Conservation (phyloP, 306 rosid genomes). For the Betula pendula region DNA sequence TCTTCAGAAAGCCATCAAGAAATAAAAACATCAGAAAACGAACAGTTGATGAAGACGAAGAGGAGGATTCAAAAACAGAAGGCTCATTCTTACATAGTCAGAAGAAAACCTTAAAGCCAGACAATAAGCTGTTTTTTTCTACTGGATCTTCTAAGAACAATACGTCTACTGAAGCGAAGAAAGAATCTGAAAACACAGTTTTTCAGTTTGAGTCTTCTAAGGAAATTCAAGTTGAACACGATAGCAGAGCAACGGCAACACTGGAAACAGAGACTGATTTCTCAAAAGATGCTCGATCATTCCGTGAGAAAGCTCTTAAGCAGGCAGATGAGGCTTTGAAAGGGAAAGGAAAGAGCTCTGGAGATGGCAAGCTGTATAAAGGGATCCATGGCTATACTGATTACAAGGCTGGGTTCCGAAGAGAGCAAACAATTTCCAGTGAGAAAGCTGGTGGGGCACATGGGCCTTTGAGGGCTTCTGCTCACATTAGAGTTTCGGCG, state of each 20-base stretch:
- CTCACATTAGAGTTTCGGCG: constrained; percentile 80
- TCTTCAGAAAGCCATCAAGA: constrained; percentile 44
- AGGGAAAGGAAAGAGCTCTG: constrained; percentile 45
- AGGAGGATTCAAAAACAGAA: constrained; percentile 37
- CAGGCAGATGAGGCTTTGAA: constrained; percentile 61
- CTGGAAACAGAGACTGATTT: constrained; percentile 84
- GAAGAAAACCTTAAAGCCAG: constrained; percentile 36
- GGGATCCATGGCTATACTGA: constrained; percentile 69
- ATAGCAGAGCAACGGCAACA: constrained; percentile 77
- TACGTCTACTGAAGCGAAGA: constrained; percentile 24
- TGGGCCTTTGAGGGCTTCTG: constrained; percentile 90
- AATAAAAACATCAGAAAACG: constrained; percentile 46
- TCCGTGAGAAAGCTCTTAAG: constrained; percentile 77
- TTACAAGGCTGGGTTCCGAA: constrained; percentile 77
- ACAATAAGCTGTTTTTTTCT: constrained; percentile 44
- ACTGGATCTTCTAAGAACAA: constrained; percentile 35
- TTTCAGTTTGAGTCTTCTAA: constrained; percentile 66
- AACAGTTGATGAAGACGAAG: constrained; percentile 37
- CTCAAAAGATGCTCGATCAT: constrained; percentile 70
- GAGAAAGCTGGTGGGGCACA: constrained; percentile 88
- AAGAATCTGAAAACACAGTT: constrained; percentile 31
- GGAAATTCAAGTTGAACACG: constrained; percentile 77
- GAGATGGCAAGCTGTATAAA: constrained; percentile 60
- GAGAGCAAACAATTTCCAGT: constrained; percentile 79
- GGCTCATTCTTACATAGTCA: constrained; percentile 37